These are phyloP conservation scores for Spirogloea muscicola DNA, from an alignment of 139 green algal species.

Conservation along the genomic window DNA sequence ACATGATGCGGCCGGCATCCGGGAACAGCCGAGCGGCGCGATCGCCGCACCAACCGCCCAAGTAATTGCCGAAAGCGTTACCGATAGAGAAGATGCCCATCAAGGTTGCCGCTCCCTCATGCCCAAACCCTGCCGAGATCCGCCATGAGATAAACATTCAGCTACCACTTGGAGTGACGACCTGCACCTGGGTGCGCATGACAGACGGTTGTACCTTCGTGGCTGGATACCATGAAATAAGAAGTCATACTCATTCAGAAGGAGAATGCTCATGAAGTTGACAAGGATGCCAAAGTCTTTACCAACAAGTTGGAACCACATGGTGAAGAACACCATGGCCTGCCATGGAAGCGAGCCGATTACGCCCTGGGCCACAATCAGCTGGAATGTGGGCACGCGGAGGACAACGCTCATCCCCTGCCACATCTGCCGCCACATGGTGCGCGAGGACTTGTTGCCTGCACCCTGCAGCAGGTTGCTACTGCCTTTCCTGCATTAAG, in stretches of 20 bases:
- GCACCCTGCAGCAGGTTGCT: too few relatives aligned
- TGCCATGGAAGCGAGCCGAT: constrained; percentile 39
- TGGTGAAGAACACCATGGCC: constrained; percentile 46
- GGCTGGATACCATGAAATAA: too few relatives aligned
- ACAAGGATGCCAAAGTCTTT: too few relatives aligned
- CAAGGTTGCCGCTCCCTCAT: constrained; percentile 7
- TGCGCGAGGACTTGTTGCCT: not conserved
- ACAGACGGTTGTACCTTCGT: too few relatives aligned
- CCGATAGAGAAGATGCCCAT: constrained; percentile 30
- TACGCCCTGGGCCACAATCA: constrained; percentile 44
- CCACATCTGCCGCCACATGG: not conserved
- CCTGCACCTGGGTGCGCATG: too few relatives aligned
- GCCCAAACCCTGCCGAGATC: constrained; percentile 29
- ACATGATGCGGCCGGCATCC: constrained; percentile 38
- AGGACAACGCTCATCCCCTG: constrained; percentile 11
- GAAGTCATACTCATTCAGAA: too few relatives aligned
- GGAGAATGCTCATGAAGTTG: too few relatives aligned
- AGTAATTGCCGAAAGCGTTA: constrained; percentile 13
- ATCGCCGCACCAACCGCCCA: constrained; percentile 46
- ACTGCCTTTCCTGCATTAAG: too few relatives aligned
- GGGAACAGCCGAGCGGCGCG: constrained; percentile 13
- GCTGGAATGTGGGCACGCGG: constrained; percentile 34
- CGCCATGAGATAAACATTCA: too few relatives aligned
- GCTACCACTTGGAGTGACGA: too few relatives aligned
- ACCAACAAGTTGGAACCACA: constrained; percentile 43